Evolutionary conservation across 1,139 yeast species (phyloP).

Genomic region (Casaregolazyma suthepensis): DNA sequence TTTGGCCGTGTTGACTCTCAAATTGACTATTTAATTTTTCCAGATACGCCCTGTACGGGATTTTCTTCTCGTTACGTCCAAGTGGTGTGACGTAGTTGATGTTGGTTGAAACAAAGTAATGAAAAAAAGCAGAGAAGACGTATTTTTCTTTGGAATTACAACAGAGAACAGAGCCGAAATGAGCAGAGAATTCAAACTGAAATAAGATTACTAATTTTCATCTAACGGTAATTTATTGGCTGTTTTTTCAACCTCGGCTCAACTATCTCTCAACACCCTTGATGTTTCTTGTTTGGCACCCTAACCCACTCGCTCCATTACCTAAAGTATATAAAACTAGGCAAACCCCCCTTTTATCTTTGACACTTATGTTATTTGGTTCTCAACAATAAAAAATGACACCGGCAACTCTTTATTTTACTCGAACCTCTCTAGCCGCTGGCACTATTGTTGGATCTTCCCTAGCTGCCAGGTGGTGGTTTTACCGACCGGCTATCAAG

Average conservation of each 20-base stretch:
- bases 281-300: not conserved
- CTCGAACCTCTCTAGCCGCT: slow-evolving; percentile 19
- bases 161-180: not conserved
- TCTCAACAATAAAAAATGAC: not conserved
- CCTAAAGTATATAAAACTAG: not conserved
- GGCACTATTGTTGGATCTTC: slow-evolving; percentile 21
- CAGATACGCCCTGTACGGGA: not conserved
- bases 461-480: slow-evolving; percentile 21
- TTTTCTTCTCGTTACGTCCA: not conserved
- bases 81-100: not conserved
- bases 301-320: not conserved
- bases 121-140: not conserved
- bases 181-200: not conserved
- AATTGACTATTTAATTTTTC: not conserved
- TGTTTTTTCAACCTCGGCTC: not conserved
- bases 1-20: not conserved
- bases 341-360: not conserved
- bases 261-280: not conserved
- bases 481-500: slow-evolving; percentile 24
- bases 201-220: too few relatives aligned
- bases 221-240: not conserved
- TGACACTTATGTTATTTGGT: not conserved
- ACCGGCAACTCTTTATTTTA: slow-evolving; percentile 1
- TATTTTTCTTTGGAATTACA: not conserved
- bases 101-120: not conserved